Evolutionary conservation across 176 grass and related monocot species (phyloP), one percentile per base, ranked within the genome.

Genomic region (Puya raimondii): DNA sequence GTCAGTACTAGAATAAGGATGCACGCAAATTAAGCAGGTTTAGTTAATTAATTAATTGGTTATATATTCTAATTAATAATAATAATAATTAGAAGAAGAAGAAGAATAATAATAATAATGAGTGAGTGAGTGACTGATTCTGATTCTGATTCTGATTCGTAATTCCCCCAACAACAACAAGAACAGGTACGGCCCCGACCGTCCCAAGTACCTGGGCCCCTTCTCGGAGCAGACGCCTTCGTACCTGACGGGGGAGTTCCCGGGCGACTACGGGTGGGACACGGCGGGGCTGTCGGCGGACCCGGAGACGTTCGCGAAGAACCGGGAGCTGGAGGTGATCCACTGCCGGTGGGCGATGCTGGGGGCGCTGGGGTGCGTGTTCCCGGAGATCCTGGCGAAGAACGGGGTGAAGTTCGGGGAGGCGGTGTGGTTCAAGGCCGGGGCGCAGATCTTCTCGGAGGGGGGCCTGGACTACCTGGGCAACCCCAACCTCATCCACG

Each of bases 1-100:
- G 88, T 91, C 72, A 61, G 5, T 61, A 5, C 11, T 54, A 54
- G 25, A 13, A 17, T 56, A 56, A n/a, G 53, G n/a, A 56, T 12
- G 53, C 12, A 11, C n/a, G 5, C 53, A 57, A 13, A 57, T 57
- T n/a, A n/a, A n/a, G n/a, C 12, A n/a, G 20, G 12, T 17, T 21
- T 59, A 59, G 7, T 56, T 58, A 58, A 58, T 20, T 59, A 17
- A 59, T 13, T 59, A 58, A 58, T 59, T 22, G 7, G 6, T 61
- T n/a, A 9, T 0, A 58, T n/a, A 6, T 14, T 26, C 1, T 26
- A 26, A 26, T 26, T 2, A 26, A 26, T 2, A 26, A 26, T 29
- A 29, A 42, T 5, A 42, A 42, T 33, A 33, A 33, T 7, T 1
- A 8, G 6, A 8, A 1, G 6, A 7, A 7, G 33, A 7, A 26